These are phyloP conservation scores for Protoeuglena noctilucae DNA, from an alignment of 139 green algal genomes.

Conservation along the genomic window DNA sequence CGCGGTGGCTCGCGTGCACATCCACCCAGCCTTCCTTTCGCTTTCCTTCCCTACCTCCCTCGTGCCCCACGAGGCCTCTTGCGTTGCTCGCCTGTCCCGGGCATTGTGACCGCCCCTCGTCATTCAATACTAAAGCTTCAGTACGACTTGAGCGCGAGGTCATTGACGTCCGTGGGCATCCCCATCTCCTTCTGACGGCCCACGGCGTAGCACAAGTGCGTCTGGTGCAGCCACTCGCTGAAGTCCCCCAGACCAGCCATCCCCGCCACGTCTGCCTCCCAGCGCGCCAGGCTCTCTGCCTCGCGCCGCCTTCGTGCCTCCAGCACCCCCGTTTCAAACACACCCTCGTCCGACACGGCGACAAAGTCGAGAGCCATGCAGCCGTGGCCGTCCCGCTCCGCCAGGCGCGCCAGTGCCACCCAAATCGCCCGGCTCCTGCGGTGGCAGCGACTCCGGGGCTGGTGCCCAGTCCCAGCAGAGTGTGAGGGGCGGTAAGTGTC, in stretches of 20 bases:
- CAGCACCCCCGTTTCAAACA: conserved; percentile 28
- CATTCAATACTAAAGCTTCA: too few relatives aligned
- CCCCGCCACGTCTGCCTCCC: conserved; percentile 15
- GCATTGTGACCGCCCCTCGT: too few relatives aligned
- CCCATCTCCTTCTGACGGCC: conserved; percentile 18
- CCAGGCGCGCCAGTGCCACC: not conserved
- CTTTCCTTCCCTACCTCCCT: too few relatives aligned
- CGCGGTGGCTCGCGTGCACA: too few relatives aligned
- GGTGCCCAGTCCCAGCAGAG: not conserved
- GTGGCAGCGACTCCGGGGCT: not conserved
- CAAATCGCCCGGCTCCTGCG: not conserved
- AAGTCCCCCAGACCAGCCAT: conserved; percentile 30
- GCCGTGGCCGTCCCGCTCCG: not conserved
- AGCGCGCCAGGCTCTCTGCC: conserved; percentile 22
- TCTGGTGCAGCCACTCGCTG: conserved; percentile 42
- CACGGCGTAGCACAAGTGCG: conserved; percentile 63
- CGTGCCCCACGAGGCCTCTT: too few relatives aligned
- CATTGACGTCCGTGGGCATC: not conserved
- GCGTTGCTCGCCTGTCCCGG: too few relatives aligned
- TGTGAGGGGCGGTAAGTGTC: not conserved
- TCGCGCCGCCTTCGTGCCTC: conserved; percentile 25
- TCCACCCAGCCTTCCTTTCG: too few relatives aligned
- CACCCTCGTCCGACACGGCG: conserved; percentile 29
- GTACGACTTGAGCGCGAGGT: conserved; percentile 5
- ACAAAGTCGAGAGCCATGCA: conserved; percentile 16